A percentile compares a stretch with the other conserved stretches of the same genome.
phyloP scores from a whole-genome alignment of 2,329 filamentous ascomycete species.

The Claviceps spartinae region DNA sequence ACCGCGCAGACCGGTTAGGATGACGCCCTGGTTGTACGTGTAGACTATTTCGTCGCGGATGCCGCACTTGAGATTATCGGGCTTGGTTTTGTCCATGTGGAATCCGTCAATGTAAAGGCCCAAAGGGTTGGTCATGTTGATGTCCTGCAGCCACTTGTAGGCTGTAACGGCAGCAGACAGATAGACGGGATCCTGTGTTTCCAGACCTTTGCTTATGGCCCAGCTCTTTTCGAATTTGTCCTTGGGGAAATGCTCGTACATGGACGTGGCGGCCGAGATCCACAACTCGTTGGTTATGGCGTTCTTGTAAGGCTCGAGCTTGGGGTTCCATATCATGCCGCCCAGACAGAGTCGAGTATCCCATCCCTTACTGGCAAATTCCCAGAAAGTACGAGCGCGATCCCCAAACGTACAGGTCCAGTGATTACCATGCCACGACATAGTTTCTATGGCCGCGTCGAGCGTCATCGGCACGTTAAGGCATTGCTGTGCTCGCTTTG shows the following conservation, averaged over 20 bases:
- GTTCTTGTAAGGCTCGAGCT: conserved; percentile 77
- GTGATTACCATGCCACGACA: conserved; percentile 61
- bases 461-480: conserved; percentile 4
- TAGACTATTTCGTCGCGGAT: conserved; percentile 77
- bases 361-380: conserved; percentile 67
- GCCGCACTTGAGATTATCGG: conserved; percentile 63
- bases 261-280: conserved; percentile 69
- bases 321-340: conserved; percentile 85
- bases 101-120: conserved; percentile 81
- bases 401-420: conserved; percentile 71
- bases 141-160: conserved; percentile 66
- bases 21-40: conserved; percentile 89
- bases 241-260: conserved; percentile 83
- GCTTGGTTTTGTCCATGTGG: conserved; percentile 54
- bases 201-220: conserved; percentile 14
- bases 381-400: conserved; percentile 74
- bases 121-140: conserved; percentile 65
- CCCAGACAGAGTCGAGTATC: conserved; percentile 68
- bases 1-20: conserved; percentile 68
- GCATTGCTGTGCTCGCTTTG: conserved; percentile 9
- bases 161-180: conserved; percentile 61
- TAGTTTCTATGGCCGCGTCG: conserved; percentile 13
- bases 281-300: conserved; percentile 90
- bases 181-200: conserved; percentile 44
- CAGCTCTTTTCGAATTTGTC: conserved; percentile 64